phyloP scores from a whole-genome alignment of 768 basidiomycete species.

The Piloderma croceum region DNA sequence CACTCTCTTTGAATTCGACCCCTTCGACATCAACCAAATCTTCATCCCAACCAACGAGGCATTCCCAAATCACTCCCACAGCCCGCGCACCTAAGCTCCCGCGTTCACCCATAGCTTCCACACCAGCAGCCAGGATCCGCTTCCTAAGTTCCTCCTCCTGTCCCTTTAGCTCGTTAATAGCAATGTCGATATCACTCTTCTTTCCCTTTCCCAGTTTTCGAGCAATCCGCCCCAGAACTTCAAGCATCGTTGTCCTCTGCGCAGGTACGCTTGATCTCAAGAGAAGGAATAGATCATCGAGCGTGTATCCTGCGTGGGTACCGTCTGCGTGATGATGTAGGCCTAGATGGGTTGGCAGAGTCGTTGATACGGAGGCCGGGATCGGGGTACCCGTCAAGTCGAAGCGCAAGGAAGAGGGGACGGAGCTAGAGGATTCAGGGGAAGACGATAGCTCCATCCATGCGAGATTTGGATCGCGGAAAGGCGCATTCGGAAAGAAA shows the following conservation, averaged over 20 bases:
- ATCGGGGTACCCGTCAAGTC: constrained; percentile 72
- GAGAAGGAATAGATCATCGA: constrained; percentile 79
- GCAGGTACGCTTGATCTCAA: constrained; percentile 77
- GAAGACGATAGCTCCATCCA: constrained; percentile 57
- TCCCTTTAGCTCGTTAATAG: constrained; percentile 28
- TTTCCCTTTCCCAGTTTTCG: constrained; percentile 25
- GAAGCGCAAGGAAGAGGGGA: constrained; percentile 39
- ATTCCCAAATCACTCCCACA: constrained; percentile 70
- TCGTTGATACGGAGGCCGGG: constrained; percentile 43
- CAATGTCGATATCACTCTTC: constrained; percentile 27
- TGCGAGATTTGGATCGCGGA: constrained; percentile 66
- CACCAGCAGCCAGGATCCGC: constrained; percentile 59
- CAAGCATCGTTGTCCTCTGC: constrained; percentile 79
- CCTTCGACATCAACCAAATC: constrained; percentile 29
- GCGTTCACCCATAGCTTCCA: constrained; percentile 58
- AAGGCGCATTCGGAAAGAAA: constrained; percentile 71
- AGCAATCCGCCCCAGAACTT: constrained; percentile 58
- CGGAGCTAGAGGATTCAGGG: constrained; percentile 17
- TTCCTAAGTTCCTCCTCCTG: constrained; percentile 37
- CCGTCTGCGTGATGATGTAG: constrained; percentile 86
- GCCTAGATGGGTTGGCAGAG: constrained; percentile 78
- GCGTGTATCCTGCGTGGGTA: constrained; percentile 80
- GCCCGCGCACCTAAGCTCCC: constrained; percentile 65
- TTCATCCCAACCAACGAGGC: constrained; percentile 60
- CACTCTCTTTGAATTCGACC: constrained; percentile 41